Evolutionary conservation across 148 eudicot genomes (phyloP).

Genomic region (Amaranthus palmeri): DNA sequence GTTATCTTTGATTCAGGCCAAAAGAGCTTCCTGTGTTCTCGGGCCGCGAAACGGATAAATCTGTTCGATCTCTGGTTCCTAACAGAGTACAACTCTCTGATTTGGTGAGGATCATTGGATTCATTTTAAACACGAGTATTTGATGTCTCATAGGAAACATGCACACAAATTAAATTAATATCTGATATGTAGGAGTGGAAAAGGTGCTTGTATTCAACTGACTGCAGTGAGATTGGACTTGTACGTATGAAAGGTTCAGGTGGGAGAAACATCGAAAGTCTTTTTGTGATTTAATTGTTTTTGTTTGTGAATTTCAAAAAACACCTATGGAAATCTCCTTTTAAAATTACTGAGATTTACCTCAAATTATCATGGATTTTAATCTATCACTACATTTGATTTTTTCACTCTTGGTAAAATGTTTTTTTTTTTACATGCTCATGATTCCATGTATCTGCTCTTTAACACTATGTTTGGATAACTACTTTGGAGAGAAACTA

Average conservation of each 20-base stretch:
- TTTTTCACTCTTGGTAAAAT: too few species aligned
- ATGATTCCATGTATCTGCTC: too few species aligned
- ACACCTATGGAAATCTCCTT: neutral
- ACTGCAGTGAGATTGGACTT: constrained; percentile 90
- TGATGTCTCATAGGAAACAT: constrained; percentile 1
- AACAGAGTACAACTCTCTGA: constrained; percentile 58
- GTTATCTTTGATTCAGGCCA: constrained; percentile 42
- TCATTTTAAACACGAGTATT: neutral
- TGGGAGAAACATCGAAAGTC: constrained; percentile 13
- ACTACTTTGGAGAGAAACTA: too few species aligned
- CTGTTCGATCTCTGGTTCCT: constrained; percentile 31
- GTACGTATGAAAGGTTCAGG: constrained; percentile 65
- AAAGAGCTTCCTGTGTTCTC: constrained; percentile 37
- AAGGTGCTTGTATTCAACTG: constrained; percentile 64
- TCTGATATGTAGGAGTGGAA: constrained; percentile 67
- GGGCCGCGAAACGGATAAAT: constrained; percentile 32
- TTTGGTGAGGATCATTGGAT: constrained; percentile 47
- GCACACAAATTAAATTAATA: constrained; percentile 9
- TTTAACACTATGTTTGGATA: too few species aligned
- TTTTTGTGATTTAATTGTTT: neutral
- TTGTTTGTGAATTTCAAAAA: neutral
- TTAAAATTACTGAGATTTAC: neutral
- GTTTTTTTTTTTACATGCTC: too few species aligned
- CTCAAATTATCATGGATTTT: neutral
- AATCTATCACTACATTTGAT: too few species aligned